Conservation (phyloP, 2,329 filamentous ascomycete genomes). For the Alternaria sp. region DNA sequence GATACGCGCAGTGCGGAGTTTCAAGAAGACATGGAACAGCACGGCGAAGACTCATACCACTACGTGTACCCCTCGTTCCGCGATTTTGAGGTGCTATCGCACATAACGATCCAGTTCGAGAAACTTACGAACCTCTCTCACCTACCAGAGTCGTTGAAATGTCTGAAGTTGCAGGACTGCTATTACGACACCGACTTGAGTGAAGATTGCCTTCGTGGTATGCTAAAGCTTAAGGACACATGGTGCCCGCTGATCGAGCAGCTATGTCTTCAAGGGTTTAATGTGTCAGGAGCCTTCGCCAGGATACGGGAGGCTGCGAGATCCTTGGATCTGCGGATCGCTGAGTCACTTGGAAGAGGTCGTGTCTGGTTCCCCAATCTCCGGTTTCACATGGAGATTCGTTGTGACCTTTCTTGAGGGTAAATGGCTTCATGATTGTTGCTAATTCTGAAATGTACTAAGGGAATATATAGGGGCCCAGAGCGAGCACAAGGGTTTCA, state of each 20-base stretch:
- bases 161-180: background rate
- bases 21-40: background rate
- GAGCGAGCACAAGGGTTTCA: background rate
- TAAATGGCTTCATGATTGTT: background rate
- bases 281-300: background rate
- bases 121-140: background rate
- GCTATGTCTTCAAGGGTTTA: background rate
- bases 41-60: background rate
- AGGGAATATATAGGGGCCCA: background rate
- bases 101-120: constrained; percentile 1
- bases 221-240: background rate
- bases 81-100: background rate
- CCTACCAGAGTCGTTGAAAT: background rate
- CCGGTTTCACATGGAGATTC: background rate
- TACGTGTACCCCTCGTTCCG: background rate
- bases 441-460: background rate
- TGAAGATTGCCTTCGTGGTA: background rate
- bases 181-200: background rate
- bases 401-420: background rate
- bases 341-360: background rate
- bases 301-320: background rate
- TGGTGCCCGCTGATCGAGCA: constrained; percentile 5
- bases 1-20: background rate
- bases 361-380: background rate
- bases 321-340: background rate